A percentile compares a stretch with the other conserved stretches of the same genome.
phyloP scores from a whole-genome alignment of 2,329 filamentous ascomycete genomes.

The Nakataea oryzae region DNA sequence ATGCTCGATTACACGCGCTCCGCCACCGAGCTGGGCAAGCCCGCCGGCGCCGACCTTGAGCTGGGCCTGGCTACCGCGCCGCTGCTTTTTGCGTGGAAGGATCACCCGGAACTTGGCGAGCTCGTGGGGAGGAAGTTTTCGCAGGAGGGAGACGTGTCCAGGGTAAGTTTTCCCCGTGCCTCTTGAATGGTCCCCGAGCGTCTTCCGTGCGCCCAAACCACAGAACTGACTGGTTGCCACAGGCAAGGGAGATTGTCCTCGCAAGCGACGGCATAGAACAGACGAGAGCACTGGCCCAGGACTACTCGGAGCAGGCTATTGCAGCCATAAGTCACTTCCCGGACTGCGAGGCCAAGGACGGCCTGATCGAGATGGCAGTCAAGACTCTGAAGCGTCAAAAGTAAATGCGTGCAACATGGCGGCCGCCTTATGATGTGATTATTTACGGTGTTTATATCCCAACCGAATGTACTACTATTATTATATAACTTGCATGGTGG shows the following conservation, averaged over 20 bases:
- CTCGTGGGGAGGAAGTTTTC: slow-evolving; percentile 89
- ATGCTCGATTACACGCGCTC: slow-evolving; percentile 93
- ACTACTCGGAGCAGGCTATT: slow-evolving; percentile 83
- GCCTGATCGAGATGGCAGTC: slow-evolving; percentile 84
- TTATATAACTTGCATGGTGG: neutral
- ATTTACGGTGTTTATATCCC: neutral
- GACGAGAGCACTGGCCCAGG: slow-evolving; percentile 79
- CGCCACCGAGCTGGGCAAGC: slow-evolving; percentile 81
- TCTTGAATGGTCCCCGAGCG: too few relatives aligned
- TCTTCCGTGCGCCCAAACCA: too few relatives aligned
- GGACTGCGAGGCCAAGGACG: slow-evolving; percentile 87
- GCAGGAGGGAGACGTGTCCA: slow-evolving; percentile 71
- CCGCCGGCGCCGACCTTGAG: slow-evolving; percentile 87
- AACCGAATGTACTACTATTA: neutral
- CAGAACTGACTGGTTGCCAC: slow-evolving; percentile 1
- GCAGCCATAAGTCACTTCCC: slow-evolving; percentile 77
- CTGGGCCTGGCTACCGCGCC: slow-evolving; percentile 90
- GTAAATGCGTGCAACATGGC: slow-evolving; percentile 29
- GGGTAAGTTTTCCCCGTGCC: slow-evolving; percentile 42
- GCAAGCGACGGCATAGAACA: slow-evolving; percentile 83
- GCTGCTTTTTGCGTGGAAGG: slow-evolving; percentile 90
- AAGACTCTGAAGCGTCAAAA: slow-evolving; percentile 87
- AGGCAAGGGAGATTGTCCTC: slow-evolving; percentile 82
- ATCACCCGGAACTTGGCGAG: slow-evolving; percentile 70
- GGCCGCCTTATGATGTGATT: neutral